Evolutionary conservation across 192 early-diverging fungal species (phyloP), one percentile per base, ranked within the genome.

Genomic region (Coemansia sp.): DNA sequence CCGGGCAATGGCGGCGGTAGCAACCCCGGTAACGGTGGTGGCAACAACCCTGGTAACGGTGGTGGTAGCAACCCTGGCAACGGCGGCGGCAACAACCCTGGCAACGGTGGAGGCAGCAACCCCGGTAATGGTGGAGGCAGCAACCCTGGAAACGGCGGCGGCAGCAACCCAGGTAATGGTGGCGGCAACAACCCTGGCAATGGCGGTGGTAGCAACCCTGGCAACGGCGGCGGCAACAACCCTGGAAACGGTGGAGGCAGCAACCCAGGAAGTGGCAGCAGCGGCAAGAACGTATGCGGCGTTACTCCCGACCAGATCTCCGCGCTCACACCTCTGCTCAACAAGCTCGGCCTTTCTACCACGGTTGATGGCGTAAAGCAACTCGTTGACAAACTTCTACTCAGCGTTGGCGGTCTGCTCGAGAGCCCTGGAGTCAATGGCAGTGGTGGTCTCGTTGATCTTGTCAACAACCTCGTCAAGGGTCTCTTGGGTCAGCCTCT

Each of bases 351-450:
- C 15, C 69, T 80, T 1, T 71, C 72, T 1, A 68, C 69, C 41
- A 80, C 78, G 0, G 72, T 80, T 38, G 53, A 80, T n/a, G 78
- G 73, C 1, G 78, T 80, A 35, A 80, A 80, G 63, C 64, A 75
- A 62, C 72, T 80, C 38, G 78, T 80, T 35, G 65, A 80, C 39
- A 74, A 74, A n/a, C 41, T 80, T 2, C 45, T 71, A 16, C 37
- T 52, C 61, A 62, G 65, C 43, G 62, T 68, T 20, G 78, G 65
- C 20, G 78, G 64, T 7, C 69, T 75, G 13, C 78, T 80, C 9
- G 69, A 68, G 41, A 74, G 78, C 59, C 62, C 65, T 2, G 73
- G 56, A 1, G 55, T 80, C 55, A 74, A 71, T 40, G 72, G 72
- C 22, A 53, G 52, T 47, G 73, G 73, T 24, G 73, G 73, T n/a